Conservation (phyloP, 2,329 filamentous ascomycete genomes). For the Cytospora piceicola region DNA sequence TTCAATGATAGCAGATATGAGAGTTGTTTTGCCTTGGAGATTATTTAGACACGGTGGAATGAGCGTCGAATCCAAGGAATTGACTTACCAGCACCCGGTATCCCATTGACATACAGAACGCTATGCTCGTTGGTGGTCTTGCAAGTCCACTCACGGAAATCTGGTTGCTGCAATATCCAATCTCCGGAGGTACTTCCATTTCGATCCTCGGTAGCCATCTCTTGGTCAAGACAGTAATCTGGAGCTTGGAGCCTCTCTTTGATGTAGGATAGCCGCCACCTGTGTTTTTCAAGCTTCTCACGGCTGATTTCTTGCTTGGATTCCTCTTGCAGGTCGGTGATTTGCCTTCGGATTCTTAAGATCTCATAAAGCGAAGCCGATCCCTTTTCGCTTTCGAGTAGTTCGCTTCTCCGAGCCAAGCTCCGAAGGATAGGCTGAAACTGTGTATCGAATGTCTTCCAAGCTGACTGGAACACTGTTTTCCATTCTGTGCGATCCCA, state of each 20-base stretch:
- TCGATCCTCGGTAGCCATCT: not conserved
- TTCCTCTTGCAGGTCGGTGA: not conserved
- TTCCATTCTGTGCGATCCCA: not conserved
- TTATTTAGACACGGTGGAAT: not conserved
- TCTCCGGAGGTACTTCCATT: not conserved
- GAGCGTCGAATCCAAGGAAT: not conserved
- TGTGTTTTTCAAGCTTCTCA: not conserved
- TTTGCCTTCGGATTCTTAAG: not conserved
- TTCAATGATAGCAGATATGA: not conserved
- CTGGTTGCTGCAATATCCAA: not conserved
- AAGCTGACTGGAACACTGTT: not conserved
- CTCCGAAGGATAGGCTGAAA: slow-evolving; percentile 4
- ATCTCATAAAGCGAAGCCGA: slow-evolving; percentile 6
- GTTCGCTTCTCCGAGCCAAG: not conserved
- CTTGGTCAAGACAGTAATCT: slow-evolving; percentile 4
- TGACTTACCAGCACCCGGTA: slow-evolving; percentile 10
- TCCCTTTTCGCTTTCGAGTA: slow-evolving; percentile 7
- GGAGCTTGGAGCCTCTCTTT: not conserved
- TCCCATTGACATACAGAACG: slow-evolving; percentile 10
- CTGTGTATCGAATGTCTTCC: slow-evolving; percentile 14
- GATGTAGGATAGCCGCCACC: not conserved
- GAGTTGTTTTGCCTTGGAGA: slow-evolving; percentile 7
- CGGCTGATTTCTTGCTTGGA: not conserved
- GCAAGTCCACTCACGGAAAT: not conserved
- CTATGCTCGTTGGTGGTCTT: not conserved